Evolutionary conservation across 1,139 yeast species (phyloP).

Genomic region (Saccharomyces hybrid): DNA sequence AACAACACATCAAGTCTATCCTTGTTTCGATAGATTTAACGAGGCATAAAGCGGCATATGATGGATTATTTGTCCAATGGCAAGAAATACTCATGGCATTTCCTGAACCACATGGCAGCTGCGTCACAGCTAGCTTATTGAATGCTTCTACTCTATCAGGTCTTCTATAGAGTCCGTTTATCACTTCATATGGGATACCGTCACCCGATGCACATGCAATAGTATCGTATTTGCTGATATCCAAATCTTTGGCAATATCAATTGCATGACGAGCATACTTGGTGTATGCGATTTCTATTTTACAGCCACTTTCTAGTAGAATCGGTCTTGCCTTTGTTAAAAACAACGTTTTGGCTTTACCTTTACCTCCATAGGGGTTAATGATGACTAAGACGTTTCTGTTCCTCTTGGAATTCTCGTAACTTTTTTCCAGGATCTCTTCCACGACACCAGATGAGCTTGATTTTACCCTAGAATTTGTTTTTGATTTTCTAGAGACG

Average conservation of each 20-base stretch:
- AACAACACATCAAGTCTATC: constrained; percentile 77
- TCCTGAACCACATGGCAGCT: constrained; percentile 93
- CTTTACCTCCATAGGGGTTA: constrained; percentile 88
- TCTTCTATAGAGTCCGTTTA: constrained; percentile 69
- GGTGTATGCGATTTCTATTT: constrained; percentile 54
- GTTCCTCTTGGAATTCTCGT: constrained; percentile 34
- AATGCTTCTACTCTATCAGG: constrained; percentile 61
- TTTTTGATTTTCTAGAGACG: neutral
- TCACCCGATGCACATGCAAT: constrained; percentile 93
- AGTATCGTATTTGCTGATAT: constrained; percentile 57
- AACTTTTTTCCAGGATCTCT: constrained; percentile 37
- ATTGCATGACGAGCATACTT: constrained; percentile 62
- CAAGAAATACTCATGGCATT: constrained; percentile 84
- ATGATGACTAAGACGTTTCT: constrained; percentile 59
- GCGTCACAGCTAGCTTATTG: constrained; percentile 61
- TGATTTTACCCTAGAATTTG: neutral
- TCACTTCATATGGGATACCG: constrained; percentile 91
- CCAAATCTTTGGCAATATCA: constrained; percentile 55
- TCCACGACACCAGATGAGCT: constrained; percentile 23
- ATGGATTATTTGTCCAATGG: constrained; percentile 63
- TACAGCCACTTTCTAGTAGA: constrained; percentile 58
- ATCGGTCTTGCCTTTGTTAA: constrained; percentile 56
- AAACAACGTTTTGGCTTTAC: constrained; percentile 59
- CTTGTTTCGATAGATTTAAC: constrained; percentile 61
- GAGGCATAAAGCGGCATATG: constrained; percentile 60